Percentiles rank a stretch among this genome's conserved stretches.
Conservation (phyloP, 768 basidiomycete genomes). For the Xerocomellus amylosporus region DNA sequence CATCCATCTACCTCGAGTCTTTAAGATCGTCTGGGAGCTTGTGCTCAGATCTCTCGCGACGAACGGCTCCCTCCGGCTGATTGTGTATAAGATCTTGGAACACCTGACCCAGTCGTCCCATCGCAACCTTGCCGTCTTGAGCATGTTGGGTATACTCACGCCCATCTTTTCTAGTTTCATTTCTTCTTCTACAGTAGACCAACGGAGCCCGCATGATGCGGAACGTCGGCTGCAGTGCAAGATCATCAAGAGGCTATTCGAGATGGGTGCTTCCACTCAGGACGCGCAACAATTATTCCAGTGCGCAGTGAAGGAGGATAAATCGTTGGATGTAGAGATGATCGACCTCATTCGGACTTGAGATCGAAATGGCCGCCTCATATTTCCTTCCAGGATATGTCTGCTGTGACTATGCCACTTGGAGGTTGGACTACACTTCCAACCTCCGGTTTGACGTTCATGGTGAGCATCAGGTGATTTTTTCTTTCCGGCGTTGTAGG, state of each 20-base stretch:
- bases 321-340: constrained; percentile 57
- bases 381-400: constrained; percentile 60
- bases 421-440: constrained; percentile 54
- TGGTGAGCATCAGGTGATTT: constrained; percentile 41
- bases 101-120: constrained; percentile 58
- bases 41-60: constrained; percentile 36
- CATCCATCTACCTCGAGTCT: constrained; percentile 59
- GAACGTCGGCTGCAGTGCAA: constrained; percentile 60
- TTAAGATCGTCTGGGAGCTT: constrained; percentile 57
- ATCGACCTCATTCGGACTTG: constrained; percentile 71
- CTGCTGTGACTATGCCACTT: constrained; percentile 49
- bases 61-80: constrained; percentile 46
- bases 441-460: constrained; percentile 64
- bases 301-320: constrained; percentile 46
- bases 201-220: constrained; percentile 8
- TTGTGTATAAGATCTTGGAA: constrained; percentile 61
- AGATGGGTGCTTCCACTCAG: constrained; percentile 67
- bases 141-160: constrained; percentile 52
- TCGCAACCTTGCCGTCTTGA: constrained; percentile 67
- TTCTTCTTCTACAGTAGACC: constrained; percentile 19
- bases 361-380: constrained; percentile 79
- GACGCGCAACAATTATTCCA: constrained; percentile 68
- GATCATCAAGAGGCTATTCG: constrained; percentile 63
- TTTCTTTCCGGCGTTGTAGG: neutral
- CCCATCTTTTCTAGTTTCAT: constrained; percentile 41